Evolutionary conservation across 1,139 yeast species (phyloP), one percentile per base, ranked within the genome.

Genomic region (Arxiozyma telluris): DNA sequence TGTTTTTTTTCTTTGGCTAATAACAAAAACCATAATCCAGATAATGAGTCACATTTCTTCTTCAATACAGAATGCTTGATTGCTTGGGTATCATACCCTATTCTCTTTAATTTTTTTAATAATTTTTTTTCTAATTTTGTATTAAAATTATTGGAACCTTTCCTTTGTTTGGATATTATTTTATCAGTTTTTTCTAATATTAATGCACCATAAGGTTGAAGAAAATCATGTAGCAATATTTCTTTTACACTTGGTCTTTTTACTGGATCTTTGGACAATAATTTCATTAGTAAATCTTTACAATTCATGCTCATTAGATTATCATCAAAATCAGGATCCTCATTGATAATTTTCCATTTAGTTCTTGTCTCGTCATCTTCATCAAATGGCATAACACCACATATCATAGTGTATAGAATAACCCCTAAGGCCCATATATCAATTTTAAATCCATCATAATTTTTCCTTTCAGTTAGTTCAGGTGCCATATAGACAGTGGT

Each of bases 401-500:
- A 82, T 0, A 89, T 66, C 79, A 93, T 76, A 0, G 98, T 89
- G 68, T 84, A 93, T n/a, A 93, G 71, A n/a, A 93, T 90, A 9
- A 93, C 81, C 0, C 98, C 98, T 56, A 93, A 72, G 0, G 97
- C 83, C 98, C 98, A 93, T 2, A 87, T 81, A 68, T 93, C 98
- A 7, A 84, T 78, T 55, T 85, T 81, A 63, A 86, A 83, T 0
- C 98, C 98, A 44, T 83, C 82, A 66, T 93, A 93, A 54, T 79
- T 78, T 58, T 81, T 79, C 54, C 76, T 73, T 43, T 90, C 74
- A 8, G 67, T 66, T 62, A 93, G 74, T 65, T 93, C 98, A 0
- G 98, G 98, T 0, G 98, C 97, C 96, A 91, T 90, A 66, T 93
- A 93, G 6, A 90, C 95, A 0, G 91, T 82, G 0, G 98, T 93